Percentiles rank a stretch among this genome's conserved stretches.
Conservation (phyloP, 176 grass and related monocot genomes). For the Luzula sylvatica region DNA sequence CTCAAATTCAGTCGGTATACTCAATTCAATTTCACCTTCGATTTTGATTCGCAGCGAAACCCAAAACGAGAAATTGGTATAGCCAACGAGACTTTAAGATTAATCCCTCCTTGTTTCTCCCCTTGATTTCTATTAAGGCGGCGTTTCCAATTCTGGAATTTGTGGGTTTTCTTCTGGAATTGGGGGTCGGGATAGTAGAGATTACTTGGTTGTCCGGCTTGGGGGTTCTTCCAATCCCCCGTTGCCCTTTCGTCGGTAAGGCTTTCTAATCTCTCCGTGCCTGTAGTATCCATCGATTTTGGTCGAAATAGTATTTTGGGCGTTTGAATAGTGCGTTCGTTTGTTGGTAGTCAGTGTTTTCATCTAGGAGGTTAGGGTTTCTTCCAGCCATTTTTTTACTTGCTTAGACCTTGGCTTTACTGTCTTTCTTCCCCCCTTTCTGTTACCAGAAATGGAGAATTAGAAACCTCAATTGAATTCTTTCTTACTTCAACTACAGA, state of each 20-base stretch:
- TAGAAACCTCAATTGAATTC: constrained; percentile 14
- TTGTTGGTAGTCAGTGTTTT: constrained; percentile 9
- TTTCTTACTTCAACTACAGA: background rate
- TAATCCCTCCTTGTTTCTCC: background rate
- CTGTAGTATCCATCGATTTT: background rate
- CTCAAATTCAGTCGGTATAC: constrained; percentile 8
- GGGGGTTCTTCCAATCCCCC: constrained; percentile 12
- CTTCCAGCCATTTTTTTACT: constrained; percentile 11
- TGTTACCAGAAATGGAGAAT: background rate
- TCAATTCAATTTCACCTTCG: constrained; percentile 2
- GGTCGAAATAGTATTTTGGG: background rate
- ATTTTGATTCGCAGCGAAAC: constrained; percentile 9
- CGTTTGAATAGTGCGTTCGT: constrained; percentile 1
- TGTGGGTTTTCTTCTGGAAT: constrained; percentile 1
- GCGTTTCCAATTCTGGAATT: constrained; percentile 19
- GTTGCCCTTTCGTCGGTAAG: background rate
- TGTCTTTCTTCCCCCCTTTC: background rate
- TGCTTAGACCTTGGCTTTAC: background rate
- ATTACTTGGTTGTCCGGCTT: background rate
- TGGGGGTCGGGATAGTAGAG: background rate
- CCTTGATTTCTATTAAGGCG: constrained; percentile 11
- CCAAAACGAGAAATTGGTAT: background rate
- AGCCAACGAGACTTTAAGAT: background rate
- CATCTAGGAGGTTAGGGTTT: background rate
- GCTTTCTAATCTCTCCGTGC: background rate